Evolutionary conservation across 768 basidiomycete genomes (phyloP), one percentile per base, ranked within the genome.

Genomic region (Imleria badia): DNA sequence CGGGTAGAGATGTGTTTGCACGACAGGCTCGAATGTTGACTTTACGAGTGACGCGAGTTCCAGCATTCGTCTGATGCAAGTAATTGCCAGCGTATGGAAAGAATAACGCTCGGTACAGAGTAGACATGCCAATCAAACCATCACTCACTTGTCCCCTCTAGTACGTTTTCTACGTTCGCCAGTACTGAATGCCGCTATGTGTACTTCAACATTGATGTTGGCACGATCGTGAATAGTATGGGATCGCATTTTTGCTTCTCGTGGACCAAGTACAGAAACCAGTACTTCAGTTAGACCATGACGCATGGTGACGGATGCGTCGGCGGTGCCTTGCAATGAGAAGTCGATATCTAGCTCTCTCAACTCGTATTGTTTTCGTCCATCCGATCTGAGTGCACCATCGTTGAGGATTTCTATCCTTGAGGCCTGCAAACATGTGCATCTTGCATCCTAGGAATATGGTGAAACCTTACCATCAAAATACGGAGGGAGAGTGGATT

Each of bases 21-120:
- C 83, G 51, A 96, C 93, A 39, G 95, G 94, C 67, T 98, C 96
- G 67, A 99, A 98, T 0, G 97, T 98, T 30, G 91, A 86, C 74
- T 92, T 91, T 58, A 98, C 86, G 22, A 87, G 84, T 3, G 91
- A 79, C 12, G 88, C 90, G 59, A 97, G 78, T 73, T 99, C 97
- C 56, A 90, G 76, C 58, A 91, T 79, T 15, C 94, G 92, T 72
- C 95, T 96, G 60, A 33, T 41, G 45, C 39, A 47, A 54, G 43
- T 17, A 44, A 48, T 20, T 26, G 48, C 61, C 26, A 56, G 51
- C 43, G 39, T 11, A 41, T 14, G 31, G 31, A n/a, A 14, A 45
- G 35, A 20, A 6, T 6, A 26, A 26, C 26, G 26, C 20, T 3
- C 9, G 2, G 45, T 3, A 10, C 34, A 23, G 29, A 20, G 31